Base-by-base conservation (phyloP, 176 grass and related monocot species). In the Poa pratensis region DNA sequence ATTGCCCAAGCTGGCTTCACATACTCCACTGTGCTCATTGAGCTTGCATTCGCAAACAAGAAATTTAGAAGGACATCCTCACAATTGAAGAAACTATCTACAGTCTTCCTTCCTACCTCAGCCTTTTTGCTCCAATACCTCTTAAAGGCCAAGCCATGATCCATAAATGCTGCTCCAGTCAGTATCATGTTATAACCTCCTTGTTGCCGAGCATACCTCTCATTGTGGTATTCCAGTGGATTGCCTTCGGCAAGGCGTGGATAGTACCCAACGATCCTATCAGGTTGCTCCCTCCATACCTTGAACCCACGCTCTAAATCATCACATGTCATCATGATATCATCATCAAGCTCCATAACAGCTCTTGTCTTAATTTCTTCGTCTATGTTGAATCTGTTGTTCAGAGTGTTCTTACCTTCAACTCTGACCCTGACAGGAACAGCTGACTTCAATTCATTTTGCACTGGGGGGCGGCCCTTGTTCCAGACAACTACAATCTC, bases 241-340 rank as follows among this genome's bases (percentile, higher is more conserved):
- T 67, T 86, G 27, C 93, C 96, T 66, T 90, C 83, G 6, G 87
- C 89, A 37, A 98, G 83, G n/a, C 96, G 91, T 35, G 96, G 96
- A 75, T 94, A 98, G 82, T 92, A 95, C 4, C 96, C 96, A 3
- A 95, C 84, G 60, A 98, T 95, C 42, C 80, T 86, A 9, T 95
- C 81, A 14, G 93, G 91, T 50, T 81, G 81, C 52, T 90, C 89
- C 57, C 93, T 88, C 96, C 96, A 98, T 30, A 98, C 86, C 89
- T 87, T 95, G 78, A 98, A 98, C 42, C 96, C 96, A 54, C 91
- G 93, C 86, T 98, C 96, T 61, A 95, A 80, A 72, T 98, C 96
- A 78, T 95, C 93, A 78, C 96, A 98, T 70, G 91, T 54, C 93
- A 98, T 95, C 83, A 95, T 95, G 86, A 98, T 98, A 84, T 98